These are phyloP conservation scores for Zymoseptoria pseudotritici DNA, from an alignment of 2,329 filamentous ascomycete species.

Conservation along the genomic window DNA sequence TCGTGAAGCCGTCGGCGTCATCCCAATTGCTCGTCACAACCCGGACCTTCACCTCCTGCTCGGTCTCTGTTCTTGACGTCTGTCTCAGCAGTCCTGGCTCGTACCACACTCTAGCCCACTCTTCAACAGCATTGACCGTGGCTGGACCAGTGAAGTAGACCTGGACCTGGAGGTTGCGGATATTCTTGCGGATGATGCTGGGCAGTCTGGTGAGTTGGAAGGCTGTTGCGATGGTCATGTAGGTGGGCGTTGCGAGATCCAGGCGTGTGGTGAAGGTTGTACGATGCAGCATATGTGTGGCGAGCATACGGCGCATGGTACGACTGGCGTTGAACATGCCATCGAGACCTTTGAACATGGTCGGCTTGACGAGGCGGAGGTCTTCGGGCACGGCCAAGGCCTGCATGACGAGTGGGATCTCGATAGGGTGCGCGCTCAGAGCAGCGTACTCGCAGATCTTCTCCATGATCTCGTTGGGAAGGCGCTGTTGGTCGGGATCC, in stretches of 20 bases:
- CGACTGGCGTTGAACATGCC: not conserved
- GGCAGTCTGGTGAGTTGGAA: not conserved
- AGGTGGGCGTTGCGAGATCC: not conserved
- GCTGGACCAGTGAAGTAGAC: not conserved
- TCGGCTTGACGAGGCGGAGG: not conserved
- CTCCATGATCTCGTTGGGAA: not conserved
- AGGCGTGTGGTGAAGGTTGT: not conserved
- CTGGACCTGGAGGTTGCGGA: not conserved
- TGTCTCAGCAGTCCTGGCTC: not conserved
- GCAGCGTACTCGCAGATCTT: not conserved
- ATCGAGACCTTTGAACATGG: not conserved
- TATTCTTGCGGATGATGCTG: not conserved
- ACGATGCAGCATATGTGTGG: not conserved
- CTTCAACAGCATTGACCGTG: not conserved
- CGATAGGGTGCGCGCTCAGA: not conserved
- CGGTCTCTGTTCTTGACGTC: not conserved
- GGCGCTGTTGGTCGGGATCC: not conserved
- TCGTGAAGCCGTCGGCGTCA: not conserved
- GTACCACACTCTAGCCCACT: not conserved
- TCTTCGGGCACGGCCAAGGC: not conserved
- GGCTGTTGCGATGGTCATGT: too few species aligned
- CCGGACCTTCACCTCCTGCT: not conserved
- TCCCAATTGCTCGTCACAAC: not conserved
- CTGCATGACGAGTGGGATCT: not conserved
- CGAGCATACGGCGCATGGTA: not conserved